phyloP scores from a whole-genome alignment of 257 asterid genomes.

The Forsythia viridissima region DNA sequence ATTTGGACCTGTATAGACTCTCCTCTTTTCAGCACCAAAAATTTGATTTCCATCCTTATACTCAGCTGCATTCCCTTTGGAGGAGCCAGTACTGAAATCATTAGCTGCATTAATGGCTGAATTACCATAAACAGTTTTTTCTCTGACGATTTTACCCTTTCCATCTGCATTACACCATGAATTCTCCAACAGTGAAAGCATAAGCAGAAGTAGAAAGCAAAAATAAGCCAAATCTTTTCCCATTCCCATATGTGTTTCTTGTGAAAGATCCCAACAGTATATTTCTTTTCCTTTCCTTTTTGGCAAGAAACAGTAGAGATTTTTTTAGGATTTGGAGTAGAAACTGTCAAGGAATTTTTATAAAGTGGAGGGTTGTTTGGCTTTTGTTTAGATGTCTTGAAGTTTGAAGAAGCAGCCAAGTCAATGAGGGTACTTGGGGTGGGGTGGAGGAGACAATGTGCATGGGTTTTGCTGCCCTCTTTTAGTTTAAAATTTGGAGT shows the following conservation, averaged over 20 bases:
- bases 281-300: conserved; percentile 9
- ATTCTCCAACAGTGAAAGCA: conserved; percentile 41
- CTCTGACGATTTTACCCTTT: conserved; percentile 29
- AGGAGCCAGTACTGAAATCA: background rate
- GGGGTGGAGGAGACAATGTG: conserved; percentile 42
- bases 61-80: conserved; percentile 16
- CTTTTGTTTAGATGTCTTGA: conserved; percentile 20
- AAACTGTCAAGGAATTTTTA: background rate
- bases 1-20: conserved; percentile 86
- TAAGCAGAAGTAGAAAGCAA: conserved; percentile 44
- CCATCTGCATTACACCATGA: conserved; percentile 43
- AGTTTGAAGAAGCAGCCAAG: conserved; percentile 36
- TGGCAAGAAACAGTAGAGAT: conserved; percentile 1
- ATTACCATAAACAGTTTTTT: conserved; percentile 21
- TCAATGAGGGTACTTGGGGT: conserved; percentile 37
- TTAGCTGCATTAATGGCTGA: conserved; percentile 21
- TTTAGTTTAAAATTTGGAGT: conserved; percentile 22
- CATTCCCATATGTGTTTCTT: conserved; percentile 41
- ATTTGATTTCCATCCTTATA: conserved; percentile 27
- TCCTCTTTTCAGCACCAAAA: conserved; percentile 70
- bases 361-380: conserved; percentile 16
- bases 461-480: conserved; percentile 55
- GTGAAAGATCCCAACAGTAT: conserved; percentile 12
- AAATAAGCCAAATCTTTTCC: conserved; percentile 38
- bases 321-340: conserved; percentile 4